Evolutionary conservation across 805 yeast species (phyloP).

Genomic region (Millerago galiae): DNA sequence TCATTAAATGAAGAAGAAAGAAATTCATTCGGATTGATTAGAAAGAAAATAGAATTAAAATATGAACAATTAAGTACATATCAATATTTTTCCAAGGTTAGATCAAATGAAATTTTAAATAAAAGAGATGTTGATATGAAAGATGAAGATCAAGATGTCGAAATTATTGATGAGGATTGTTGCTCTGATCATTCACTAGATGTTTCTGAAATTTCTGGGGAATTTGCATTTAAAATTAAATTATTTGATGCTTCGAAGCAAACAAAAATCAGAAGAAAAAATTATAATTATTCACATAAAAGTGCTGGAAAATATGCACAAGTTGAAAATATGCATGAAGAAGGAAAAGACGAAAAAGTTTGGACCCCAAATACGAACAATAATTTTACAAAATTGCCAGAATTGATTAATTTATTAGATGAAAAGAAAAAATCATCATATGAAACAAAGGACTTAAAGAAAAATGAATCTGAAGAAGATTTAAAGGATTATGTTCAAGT

Average conservation of each 20-base stretch:
- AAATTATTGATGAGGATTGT: slow-evolving; percentile 24
- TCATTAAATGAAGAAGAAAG: slow-evolving; percentile 46
- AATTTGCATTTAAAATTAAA: slow-evolving; percentile 43
- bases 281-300: slow-evolving; percentile 1
- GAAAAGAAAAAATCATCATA: slow-evolving; percentile 26
- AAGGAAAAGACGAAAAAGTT: slow-evolving; percentile 20
- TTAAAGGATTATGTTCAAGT: slow-evolving; percentile 8
- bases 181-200: slow-evolving; percentile 46
- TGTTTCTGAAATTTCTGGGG: slow-evolving; percentile 43
- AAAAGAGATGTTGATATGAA: slow-evolving; percentile 12
- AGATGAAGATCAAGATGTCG: slow-evolving; percentile 23
- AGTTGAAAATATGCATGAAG: neutral
- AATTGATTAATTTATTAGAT: slow-evolving; percentile 27
- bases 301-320: neutral
- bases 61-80: slow-evolving; percentile 44
- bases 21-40: slow-evolving; percentile 49
- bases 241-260: slow-evolving; percentile 26
- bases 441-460: slow-evolving; percentile 16
- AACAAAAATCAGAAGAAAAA: slow-evolving; percentile 17
- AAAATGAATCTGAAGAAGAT: neutral
- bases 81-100: slow-evolving; percentile 26
- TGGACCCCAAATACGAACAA: slow-evolving; percentile 39
- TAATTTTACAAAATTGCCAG: slow-evolving; percentile 36
- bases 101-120: slow-evolving; percentile 6
- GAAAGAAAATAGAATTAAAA: slow-evolving; percentile 47